Evolutionary conservation across 192 early-diverging fungal species (phyloP).

Genomic region (Rhizoclosmatium sp.): DNA sequence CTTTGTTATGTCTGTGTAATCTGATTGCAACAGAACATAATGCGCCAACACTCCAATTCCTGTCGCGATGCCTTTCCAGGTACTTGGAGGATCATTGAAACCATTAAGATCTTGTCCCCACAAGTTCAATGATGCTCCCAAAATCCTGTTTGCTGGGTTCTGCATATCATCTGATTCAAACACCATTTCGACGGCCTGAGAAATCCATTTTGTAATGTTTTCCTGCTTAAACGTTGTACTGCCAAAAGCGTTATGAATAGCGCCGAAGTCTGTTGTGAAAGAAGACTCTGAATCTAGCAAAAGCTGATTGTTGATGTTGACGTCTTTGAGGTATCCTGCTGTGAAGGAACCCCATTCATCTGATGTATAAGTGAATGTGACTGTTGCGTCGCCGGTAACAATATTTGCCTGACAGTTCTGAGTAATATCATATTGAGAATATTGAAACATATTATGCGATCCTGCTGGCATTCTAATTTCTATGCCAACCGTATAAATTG

Average conservation of each 20-base stretch:
- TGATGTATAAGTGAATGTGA: slow-evolving; percentile 1
- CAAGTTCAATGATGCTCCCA: neutral
- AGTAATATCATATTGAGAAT: neutral
- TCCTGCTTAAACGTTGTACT: neutral
- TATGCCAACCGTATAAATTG: neutral
- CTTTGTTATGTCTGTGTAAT: neutral
- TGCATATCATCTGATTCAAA: neutral
- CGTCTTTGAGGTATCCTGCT: neutral
- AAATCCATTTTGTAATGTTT: slow-evolving; percentile 11
- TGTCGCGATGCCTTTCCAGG: neutral
- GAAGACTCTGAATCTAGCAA: no score
- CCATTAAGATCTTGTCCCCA: neutral
- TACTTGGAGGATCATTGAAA: neutral
- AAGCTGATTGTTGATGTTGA: no score
- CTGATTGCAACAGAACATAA: slow-evolving; percentile 3
- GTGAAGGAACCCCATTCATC: slow-evolving; percentile 8
- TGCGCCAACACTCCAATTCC: slow-evolving; percentile 1
- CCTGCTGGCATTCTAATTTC: neutral
- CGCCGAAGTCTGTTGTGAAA: neutral
- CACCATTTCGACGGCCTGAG: neutral
- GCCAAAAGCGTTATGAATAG: neutral
- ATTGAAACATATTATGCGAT: neutral
- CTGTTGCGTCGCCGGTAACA: neutral
- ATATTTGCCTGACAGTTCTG: neutral
- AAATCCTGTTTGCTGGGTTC: no score